Conservation (phyloP, 352 stramenopile species). For the Hyaloperonospora brassicae region DNA sequence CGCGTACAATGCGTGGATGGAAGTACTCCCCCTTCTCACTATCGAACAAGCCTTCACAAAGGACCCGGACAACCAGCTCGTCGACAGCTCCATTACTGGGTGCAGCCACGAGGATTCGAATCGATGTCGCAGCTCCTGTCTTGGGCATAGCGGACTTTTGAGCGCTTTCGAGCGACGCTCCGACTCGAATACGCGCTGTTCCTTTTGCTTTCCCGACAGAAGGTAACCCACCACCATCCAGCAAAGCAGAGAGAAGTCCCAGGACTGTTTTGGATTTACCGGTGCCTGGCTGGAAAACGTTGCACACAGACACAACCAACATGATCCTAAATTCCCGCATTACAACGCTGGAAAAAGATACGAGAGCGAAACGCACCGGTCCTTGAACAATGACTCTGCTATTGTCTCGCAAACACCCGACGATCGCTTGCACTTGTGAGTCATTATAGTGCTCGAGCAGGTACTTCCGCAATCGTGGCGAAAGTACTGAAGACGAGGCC, state of each 20-base stretch:
- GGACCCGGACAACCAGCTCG: slow-evolving; percentile 59
- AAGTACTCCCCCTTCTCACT: slow-evolving; percentile 39
- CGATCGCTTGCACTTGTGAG: slow-evolving; percentile 65
- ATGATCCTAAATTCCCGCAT: no score
- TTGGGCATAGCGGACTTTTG: slow-evolving; percentile 32
- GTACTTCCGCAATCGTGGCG: slow-evolving; percentile 34
- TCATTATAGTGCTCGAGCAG: slow-evolving; percentile 63
- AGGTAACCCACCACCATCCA: slow-evolving; percentile 57
- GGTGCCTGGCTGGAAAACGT: slow-evolving; percentile 46
- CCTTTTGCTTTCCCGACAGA: slow-evolving; percentile 39
- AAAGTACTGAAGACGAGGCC: slow-evolving; percentile 22
- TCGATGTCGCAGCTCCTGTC: slow-evolving; percentile 46
- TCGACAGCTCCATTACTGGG: slow-evolving; percentile 78
- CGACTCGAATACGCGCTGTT: slow-evolving; percentile 59
- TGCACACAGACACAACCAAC: no score
- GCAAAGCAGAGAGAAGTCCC: slow-evolving; percentile 56
- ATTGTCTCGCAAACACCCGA: slow-evolving; percentile 51
- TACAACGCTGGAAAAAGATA: no score
- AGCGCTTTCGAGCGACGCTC: slow-evolving; percentile 36
- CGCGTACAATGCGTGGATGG: slow-evolving; percentile 59
- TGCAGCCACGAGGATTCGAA: slow-evolving; percentile 67
- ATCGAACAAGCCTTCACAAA: slow-evolving; percentile 59
- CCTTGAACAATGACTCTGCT: slow-evolving; percentile 75
- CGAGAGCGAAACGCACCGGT: slow-evolving; percentile 34
- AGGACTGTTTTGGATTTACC: slow-evolving; percentile 82